Evolutionary conservation across 192 early-diverging fungal genomes (phyloP).

Genomic region (Phlyctochytrium bullatum): DNA sequence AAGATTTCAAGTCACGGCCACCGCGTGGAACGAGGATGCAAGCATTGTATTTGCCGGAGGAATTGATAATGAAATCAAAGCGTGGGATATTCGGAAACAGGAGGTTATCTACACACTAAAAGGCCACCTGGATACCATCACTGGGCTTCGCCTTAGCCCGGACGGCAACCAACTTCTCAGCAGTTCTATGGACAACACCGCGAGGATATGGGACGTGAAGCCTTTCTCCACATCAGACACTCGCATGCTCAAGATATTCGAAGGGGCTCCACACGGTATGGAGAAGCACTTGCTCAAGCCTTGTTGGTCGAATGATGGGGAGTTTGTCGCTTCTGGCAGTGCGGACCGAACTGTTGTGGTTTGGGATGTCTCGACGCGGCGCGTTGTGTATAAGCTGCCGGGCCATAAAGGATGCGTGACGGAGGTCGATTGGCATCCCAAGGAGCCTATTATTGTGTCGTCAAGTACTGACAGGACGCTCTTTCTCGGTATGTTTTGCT

Average conservation of each 20-base stretch:
- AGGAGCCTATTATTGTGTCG: conserved; percentile 59
- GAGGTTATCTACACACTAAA: conserved; percentile 62
- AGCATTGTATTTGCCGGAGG: conserved; percentile 79
- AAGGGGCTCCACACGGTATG: conserved; percentile 91
- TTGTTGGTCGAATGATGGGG: conserved; percentile 83
- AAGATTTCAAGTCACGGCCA: conserved; percentile 68
- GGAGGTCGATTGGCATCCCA: conserved; percentile 90
- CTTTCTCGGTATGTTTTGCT: conserved; percentile 77
- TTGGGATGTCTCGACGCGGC: conserved; percentile 76
- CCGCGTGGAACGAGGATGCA: conserved; percentile 71
- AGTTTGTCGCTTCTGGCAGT: conserved; percentile 76
- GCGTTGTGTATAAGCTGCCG: conserved; percentile 90
- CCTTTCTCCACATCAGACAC: conserved; percentile 70
- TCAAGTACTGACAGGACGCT: conserved; percentile 84
- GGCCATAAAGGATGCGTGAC: conserved; percentile 95
- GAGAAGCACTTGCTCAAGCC: conserved; percentile 92
- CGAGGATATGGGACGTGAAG: conserved; percentile 91
- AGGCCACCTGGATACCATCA: conserved; percentile 89
- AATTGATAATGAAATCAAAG: conserved; percentile 86
- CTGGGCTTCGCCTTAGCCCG: conserved; percentile 79
- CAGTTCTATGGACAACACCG: conserved; percentile 94
- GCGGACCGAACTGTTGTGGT: conserved; percentile 88
- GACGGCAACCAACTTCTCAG: conserved; percentile 81
- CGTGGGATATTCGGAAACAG: conserved; percentile 84
- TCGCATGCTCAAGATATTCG: conserved; percentile 75